A percentile compares a stretch with the other conserved stretches of the same genome.
Evolutionary conservation across 2,329 filamentous ascomycete genomes (phyloP).

Genomic region (Colletotrichum sp.): DNA sequence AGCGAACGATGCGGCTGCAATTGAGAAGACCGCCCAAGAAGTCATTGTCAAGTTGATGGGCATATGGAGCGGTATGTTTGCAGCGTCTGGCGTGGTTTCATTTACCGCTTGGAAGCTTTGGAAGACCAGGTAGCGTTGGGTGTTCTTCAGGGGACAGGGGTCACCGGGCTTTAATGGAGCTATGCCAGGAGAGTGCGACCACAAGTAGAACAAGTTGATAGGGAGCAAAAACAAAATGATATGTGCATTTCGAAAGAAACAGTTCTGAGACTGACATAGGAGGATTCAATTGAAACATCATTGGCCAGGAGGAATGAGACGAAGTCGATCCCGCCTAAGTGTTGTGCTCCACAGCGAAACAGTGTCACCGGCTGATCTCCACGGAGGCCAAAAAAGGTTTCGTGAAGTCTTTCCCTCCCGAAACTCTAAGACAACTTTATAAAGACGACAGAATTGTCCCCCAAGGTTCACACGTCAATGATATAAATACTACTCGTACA

Average conservation of each 20-base stretch:
- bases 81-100: neutral
- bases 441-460: neutral
- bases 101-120: neutral
- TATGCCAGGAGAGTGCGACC: too few relatives aligned
- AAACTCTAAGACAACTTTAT: neutral
- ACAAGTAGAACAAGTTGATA: too few relatives aligned
- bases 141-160: too few relatives aligned
- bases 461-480: neutral
- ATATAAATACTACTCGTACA: neutral
- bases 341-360: neutral
- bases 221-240: too few relatives aligned
- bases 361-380: neutral
- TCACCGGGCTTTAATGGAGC: too few relatives aligned
- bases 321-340: neutral
- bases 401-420: neutral
- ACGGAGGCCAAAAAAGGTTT: neutral
- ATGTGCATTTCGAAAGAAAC: neutral
- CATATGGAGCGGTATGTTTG: neutral
- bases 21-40: neutral
- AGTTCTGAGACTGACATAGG: rapidly evolving
- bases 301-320: neutral
- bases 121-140: neutral
- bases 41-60: neutral
- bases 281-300: neutral
- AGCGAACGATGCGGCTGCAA: neutral